Evolutionary conservation across 2,329 filamentous ascomycete genomes (phyloP).

Genomic region (Colletotrichum neosansevieriae): DNA sequence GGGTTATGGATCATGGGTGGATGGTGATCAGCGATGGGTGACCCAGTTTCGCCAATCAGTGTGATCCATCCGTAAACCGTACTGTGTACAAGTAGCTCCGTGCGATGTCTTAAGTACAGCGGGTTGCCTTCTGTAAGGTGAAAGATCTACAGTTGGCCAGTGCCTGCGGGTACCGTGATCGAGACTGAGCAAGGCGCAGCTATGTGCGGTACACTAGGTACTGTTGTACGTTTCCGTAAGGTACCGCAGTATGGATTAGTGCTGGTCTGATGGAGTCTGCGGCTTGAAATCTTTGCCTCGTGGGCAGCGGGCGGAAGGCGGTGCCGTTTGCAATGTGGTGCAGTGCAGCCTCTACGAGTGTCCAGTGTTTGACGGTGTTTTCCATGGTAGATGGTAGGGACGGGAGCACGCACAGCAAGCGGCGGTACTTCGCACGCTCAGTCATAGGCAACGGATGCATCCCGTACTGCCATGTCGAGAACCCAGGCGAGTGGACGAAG

Average conservation of each 20-base stretch:
- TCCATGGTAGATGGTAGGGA: no score
- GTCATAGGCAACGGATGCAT: no score
- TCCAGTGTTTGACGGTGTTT: no score
- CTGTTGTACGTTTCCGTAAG: background rate
- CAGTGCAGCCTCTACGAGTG: no score
- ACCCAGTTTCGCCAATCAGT: background rate
- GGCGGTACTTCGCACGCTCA: no score
- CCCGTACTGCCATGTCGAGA: no score
- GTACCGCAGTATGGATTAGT: no score
- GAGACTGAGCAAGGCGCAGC: conserved; percentile 1
- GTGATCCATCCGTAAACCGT: no score
- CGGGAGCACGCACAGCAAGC: no score
- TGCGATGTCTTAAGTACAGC: no score
- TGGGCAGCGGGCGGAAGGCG: conserved; percentile 26
- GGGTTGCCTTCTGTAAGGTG: background rate
- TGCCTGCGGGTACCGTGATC: background rate
- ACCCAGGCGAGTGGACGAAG: conserved; percentile 14
- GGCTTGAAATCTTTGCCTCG: conserved; percentile 20
- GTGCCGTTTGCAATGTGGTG: conserved; percentile 25
- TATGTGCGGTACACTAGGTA: conserved; percentile 30
- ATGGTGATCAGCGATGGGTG: background rate
- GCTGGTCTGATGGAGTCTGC: no score
- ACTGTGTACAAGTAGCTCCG: no score
- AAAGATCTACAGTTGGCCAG: background rate
- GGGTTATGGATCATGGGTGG: conserved; percentile 15